Evolutionary conservation across 2,329 filamentous ascomycete genomes (phyloP), one percentile per base, ranked within the genome.

Genomic region (Diaporthe australafricana): DNA sequence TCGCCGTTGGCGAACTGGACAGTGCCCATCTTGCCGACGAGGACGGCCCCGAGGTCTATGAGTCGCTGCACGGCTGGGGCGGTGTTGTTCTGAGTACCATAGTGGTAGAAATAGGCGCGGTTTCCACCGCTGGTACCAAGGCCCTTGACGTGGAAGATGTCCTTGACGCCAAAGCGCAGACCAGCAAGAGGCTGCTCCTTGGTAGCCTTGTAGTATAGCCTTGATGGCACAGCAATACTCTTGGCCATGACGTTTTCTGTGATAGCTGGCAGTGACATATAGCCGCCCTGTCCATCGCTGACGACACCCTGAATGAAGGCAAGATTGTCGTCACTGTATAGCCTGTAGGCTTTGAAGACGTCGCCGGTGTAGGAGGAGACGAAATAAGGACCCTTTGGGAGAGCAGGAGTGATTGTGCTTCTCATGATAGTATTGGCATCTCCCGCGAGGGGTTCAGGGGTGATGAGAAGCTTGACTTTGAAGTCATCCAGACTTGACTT

Each of bases 131-230:
- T 84, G 0, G 86, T 89, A 45, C 85, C 85, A 2, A 90, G 77
- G 2, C 90, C 90, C 1, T 74, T 75, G 2, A 78, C 72, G 3
- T 74, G 84, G 75, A 85, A 90, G 57, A 91, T 88, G 74, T 92
- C 91, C 77, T 92, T 93, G 69, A 92, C 84, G 0, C 86, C 90
- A 0, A 92, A 78, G 22, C 90, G 85, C 4, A 91, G 85, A 22
- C 91, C 90, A 6, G 88, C 87, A 0, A 92, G 82, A 0, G 89
- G 90, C 76, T 88, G 86, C n/a, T 84, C 81, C 0, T 79, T 76
- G 0, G 86, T 88, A 56, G 83, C 85, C 2, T 83, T 86, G 79
- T 83, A 89, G 80, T 91, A 91, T 0, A 92, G 81, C 12, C 90
- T 84, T 8, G 89, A 91, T 5, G 90, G 89, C 0, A 92, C 90